Percentiles rank a stretch among this genome's conserved stretches.
phyloP scores from a whole-genome alignment of 2,329 filamentous ascomycete species.

The Parafenestella ontariensis region DNA sequence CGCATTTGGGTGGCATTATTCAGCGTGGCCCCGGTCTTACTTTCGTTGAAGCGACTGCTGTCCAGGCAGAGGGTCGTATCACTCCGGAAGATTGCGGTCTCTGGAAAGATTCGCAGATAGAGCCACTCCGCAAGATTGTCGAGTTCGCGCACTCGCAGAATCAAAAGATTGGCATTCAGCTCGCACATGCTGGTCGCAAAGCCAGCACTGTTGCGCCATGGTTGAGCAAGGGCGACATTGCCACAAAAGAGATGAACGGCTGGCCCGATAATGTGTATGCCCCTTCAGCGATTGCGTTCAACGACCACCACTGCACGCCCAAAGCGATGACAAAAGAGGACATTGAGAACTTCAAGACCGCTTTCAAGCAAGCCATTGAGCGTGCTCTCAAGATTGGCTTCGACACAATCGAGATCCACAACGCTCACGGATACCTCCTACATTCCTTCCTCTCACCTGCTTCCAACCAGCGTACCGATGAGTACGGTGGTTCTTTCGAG shows the following conservation, averaged over 20 bases:
- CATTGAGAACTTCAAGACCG: constrained; percentile 69
- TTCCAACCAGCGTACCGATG: constrained; percentile 72
- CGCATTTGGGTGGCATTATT: constrained; percentile 81
- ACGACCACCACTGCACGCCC: constrained; percentile 66
- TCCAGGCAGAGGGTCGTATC: constrained; percentile 80
- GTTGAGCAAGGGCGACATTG: constrained; percentile 64
- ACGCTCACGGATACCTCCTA: constrained; percentile 79
- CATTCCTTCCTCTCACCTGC: constrained; percentile 73
- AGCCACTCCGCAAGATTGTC: constrained; percentile 71
- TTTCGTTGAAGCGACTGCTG: constrained; percentile 79
- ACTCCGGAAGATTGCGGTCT: constrained; percentile 80
- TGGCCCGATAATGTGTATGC: constrained; percentile 63
- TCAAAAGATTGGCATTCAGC: constrained; percentile 79
- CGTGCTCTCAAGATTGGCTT: constrained; percentile 66
- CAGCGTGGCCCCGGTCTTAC: constrained; percentile 76
- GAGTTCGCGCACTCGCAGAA: constrained; percentile 83
- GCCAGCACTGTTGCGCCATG: constrained; percentile 68
- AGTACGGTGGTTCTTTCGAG: constrained; percentile 73
- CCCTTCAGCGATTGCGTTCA: constrained; percentile 68
- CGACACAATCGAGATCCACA: constrained; percentile 82
- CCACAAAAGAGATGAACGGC: constrained; percentile 62
- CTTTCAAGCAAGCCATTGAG: constrained; percentile 69
- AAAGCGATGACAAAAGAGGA: constrained; percentile 72
- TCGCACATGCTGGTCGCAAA: constrained; percentile 78
- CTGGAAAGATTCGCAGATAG: constrained; percentile 85